phyloP scores from a whole-genome alignment of 192 early-diverging fungal species.

The Podochytrium sp. region DNA sequence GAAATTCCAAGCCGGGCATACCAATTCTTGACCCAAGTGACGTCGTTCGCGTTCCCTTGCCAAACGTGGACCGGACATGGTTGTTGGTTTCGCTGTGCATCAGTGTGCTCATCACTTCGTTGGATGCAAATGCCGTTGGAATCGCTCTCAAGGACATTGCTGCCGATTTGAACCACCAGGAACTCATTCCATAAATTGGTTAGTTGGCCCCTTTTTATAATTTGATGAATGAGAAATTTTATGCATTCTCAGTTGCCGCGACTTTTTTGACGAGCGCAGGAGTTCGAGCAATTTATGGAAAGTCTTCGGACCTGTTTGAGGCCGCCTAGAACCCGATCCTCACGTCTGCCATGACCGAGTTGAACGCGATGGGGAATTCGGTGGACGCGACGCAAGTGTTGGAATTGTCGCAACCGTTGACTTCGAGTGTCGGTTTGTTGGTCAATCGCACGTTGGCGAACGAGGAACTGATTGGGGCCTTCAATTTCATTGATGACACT shows the following conservation, averaged over 20 bases:
- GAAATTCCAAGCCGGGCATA: too few species aligned
- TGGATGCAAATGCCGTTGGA: constrained; percentile 10
- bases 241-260: background rate
- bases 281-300: constrained; percentile 17
- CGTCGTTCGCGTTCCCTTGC: background rate
- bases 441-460: background rate
- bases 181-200: constrained; percentile 77
- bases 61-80: background rate
- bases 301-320: constrained; percentile 37
- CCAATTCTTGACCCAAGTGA: background rate
- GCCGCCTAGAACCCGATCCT: constrained; percentile 33
- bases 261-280: background rate
- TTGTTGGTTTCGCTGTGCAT: background rate
- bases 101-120: constrained; percentile 5
- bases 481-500: too few species aligned
- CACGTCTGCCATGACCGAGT: background rate
- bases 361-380: background rate
- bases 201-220: constrained; percentile 72
- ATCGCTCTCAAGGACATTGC: constrained; percentile 11
- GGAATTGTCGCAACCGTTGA: background rate
- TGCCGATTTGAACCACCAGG: constrained; percentile 21
- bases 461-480: constrained; percentile 19
- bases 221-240: constrained; percentile 33
- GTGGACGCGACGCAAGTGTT: constrained; percentile 8
- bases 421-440: background rate